Evolutionary conservation across 2,329 filamentous ascomycete species (phyloP).

Genomic region (Basipetospora chlamydospora): DNA sequence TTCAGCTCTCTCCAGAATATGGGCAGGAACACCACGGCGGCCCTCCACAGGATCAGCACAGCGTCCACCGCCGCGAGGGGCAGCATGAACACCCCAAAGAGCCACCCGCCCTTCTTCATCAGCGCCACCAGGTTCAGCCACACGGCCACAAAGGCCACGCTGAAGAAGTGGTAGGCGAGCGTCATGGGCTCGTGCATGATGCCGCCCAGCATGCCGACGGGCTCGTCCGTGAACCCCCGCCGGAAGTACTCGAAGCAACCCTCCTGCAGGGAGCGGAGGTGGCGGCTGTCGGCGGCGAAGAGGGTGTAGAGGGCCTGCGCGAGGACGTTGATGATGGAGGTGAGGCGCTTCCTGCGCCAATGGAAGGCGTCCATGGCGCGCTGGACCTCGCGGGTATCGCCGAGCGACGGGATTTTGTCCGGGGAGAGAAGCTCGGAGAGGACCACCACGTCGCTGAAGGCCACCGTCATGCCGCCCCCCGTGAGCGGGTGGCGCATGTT

Average conservation of each 20-base stretch:
- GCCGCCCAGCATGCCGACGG: slow-evolving; percentile 68
- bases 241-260: slow-evolving; percentile 93
- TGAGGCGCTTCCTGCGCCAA: slow-evolving; percentile 71
- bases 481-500: slow-evolving; percentile 99
- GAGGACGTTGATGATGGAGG: slow-evolving; percentile 91
- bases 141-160: slow-evolving; percentile 77
- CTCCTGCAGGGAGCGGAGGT: slow-evolving; percentile 66
- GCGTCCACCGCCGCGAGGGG: slow-evolving; percentile 53
- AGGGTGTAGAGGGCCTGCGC: slow-evolving; percentile 84
- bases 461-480: slow-evolving; percentile 95
- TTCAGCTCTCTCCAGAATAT: slow-evolving; percentile 34
- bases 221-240: slow-evolving; percentile 59
- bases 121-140: slow-evolving; percentile 41
- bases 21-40: slow-evolving; percentile 68
- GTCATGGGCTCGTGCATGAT: slow-evolving; percentile 63
- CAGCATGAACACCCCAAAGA: slow-evolving; percentile 39
- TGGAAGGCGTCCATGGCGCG: slow-evolving; percentile 63
- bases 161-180: slow-evolving; percentile 87
- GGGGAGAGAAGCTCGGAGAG: slow-evolving; percentile 63
- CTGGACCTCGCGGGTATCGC: slow-evolving; percentile 50
- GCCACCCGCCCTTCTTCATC: slow-evolving; percentile 23
- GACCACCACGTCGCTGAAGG: slow-evolving; percentile 78
- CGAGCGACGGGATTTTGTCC: slow-evolving; percentile 50
- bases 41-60: slow-evolving; percentile 62
- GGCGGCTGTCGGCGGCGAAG: slow-evolving; percentile 70